Base-by-base conservation (phyloP, 345 rosid species). In the Anacardium occidentale region DNA sequence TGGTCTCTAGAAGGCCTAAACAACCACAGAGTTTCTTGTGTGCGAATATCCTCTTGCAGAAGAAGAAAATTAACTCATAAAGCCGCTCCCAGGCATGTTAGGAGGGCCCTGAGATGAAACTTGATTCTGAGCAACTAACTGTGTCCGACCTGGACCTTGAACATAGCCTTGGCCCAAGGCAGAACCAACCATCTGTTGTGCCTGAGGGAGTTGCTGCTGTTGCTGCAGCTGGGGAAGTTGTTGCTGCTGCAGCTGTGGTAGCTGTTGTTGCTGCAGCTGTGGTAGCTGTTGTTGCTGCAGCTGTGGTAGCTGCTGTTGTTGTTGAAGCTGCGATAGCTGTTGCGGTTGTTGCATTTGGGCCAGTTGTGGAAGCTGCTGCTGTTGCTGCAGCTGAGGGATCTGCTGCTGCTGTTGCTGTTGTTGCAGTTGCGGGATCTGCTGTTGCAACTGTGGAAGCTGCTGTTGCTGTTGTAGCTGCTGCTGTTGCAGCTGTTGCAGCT, bases 131-230 rank as follows among this genome's bases (percentile, higher is more conserved):
- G 94, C 61, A 70, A 84, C 84, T 72, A 87, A 81, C 51, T 89
- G 91, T 26, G 90, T 73, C 25, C 88, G 79, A 25, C 83, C 83
- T 14, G 96, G 84, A 72, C 85, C 93, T 89, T 89, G 96, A 62
- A 76, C 86, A 80, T 90, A 94, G 64, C 84, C 77, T 81, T 88
- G 90, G 74, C 85, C 89, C 89, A 91, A 87, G 77, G 87, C 90
- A 57, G 88, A 75, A 56, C 93, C 95, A 51, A 83, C 89, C 87
- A 89, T 85, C 83, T 86, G 94, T 53, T 88, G 92, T 66, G 79
- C 63, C 24, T 79, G 88, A 0, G 80, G 73, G 6, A 64, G 76
- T 5, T 70, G 82, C 22, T 59, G 51, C 11, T 62, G 79, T 65
- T 76, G 81, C 48, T 71, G 81, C 24, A 51, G 69, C 22, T 67